Evolutionary conservation across 1,284 basidiomycete species (phyloP), one percentile per base, ranked within the genome.

Genomic region (Heterobasidion irregulare): DNA sequence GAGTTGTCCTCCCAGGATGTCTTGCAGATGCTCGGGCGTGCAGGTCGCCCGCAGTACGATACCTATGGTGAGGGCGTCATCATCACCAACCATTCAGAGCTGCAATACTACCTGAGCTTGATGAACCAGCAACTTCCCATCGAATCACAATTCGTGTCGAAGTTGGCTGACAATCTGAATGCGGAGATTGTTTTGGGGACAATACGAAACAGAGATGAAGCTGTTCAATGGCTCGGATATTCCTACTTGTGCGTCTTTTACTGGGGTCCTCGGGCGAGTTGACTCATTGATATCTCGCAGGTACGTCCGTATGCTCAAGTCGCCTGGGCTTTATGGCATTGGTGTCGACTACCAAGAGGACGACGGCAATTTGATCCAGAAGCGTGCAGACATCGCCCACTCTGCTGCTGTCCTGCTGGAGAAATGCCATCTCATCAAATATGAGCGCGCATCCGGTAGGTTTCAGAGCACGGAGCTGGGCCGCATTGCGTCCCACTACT

Each of bases 31-130:
- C 86, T 99, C 6, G 97, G 97, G 53, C 87, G 96, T 67, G 97
- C 97, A 7, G 97, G 97, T 69, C 86, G 97, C 56, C 97, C 97
- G 9, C 95, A 99, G 68, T 98, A 90, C 73, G 97, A 99, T 70
- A 98, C 94, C 0, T 95, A 83, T 64, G 97, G 97, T 45, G 96
- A 99, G 72, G 97, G 97, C 52, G 91, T 98, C 68, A 98, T 99
- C 72, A 98, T 99, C 73, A 99, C 97, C 52, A 98, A 97, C 67
- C 95, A 98, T 68, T 84, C 86, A 2, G 95, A 99, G 70, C 79
- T 99, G 49, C 96, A 98, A 72, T 99, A 98, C 71, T 99, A 98
- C 68, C 79, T 97, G 15, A 92, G 88, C 63, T 76, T 98, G 70
- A 75, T 96, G 75, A 98, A 97, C 66, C 92, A 95, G 72, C 95